Evolutionary conservation across 2,329 filamentous ascomycete species (phyloP).

Genomic region (Trichoderma koningiopsis): DNA sequence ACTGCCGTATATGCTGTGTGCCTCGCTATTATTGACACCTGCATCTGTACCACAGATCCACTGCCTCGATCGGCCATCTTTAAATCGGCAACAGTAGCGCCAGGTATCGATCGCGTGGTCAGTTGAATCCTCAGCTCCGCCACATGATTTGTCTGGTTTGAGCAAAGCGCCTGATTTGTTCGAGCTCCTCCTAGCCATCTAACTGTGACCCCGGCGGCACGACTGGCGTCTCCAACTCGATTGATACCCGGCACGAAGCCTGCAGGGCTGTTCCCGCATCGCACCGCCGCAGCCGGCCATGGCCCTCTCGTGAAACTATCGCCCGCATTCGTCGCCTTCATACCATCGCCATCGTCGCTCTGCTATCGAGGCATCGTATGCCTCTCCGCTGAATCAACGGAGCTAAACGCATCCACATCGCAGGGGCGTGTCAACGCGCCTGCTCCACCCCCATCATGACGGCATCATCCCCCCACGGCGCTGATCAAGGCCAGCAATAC

Average conservation of each 20-base stretch:
- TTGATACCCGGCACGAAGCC: background rate
- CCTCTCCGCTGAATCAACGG: conserved; percentile 1
- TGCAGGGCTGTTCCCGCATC: background rate
- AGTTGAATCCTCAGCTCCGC: conserved; percentile 8
- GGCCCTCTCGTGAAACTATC: conserved; percentile 20
- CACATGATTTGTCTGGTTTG: conserved; percentile 15
- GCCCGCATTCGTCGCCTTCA: background rate
- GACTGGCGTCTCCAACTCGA: background rate
- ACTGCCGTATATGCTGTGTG: background rate
- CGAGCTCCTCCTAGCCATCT: background rate
- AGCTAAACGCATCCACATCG: background rate
- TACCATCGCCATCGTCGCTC: background rate
- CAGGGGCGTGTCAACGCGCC: background rate
- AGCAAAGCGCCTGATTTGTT: conserved; percentile 6
- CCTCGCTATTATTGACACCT: background rate
- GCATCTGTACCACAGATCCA: conserved; percentile 7
- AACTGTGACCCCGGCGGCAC: background rate
- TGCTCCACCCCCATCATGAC: conserved; percentile 19
- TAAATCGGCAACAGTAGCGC: background rate
- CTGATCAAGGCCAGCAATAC: conserved; percentile 7
- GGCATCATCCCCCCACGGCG: conserved; percentile 6
- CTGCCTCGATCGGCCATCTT: background rate
- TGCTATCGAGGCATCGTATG: conserved; percentile 1
- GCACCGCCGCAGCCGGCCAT: conserved; percentile 3
- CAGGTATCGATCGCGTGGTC: conserved; percentile 18